phyloP scores from a whole-genome alignment of 331 rosid species.

The Rhamnella rubrinervis region DNA sequence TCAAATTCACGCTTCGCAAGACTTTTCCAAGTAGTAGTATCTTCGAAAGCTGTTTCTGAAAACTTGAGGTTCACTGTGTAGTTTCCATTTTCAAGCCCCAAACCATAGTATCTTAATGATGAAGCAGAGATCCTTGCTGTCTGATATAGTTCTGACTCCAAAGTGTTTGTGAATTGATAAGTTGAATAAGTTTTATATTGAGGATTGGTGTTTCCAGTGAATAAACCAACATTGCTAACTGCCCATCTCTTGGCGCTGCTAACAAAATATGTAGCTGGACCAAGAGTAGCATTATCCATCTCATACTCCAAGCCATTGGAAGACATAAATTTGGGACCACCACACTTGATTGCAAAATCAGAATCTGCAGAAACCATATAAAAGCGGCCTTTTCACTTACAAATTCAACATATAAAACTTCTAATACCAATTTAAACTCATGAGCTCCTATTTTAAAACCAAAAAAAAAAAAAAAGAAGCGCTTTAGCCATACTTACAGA shows the following conservation, averaged over 20 bases:
- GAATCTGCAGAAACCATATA: background rate
- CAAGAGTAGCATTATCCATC: conserved; percentile 56
- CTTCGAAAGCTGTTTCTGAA: conserved; percentile 50
- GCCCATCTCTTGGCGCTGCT: conserved; percentile 59
- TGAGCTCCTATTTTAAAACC: too few relatives aligned
- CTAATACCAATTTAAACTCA: background rate
- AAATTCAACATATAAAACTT: background rate
- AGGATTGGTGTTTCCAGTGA: conserved; percentile 30
- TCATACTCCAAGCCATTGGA: conserved; percentile 37
- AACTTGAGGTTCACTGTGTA: conserved; percentile 70
- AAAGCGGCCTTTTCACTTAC: background rate
- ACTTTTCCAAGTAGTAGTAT: conserved; percentile 53
- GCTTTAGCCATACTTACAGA: conserved; percentile 41
- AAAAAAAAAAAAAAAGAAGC: background rate
- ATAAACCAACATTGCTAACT: conserved; percentile 70
- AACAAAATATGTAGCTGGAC: conserved; percentile 72
- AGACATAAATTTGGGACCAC: conserved; percentile 52
- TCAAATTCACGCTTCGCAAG: conserved; percentile 73
- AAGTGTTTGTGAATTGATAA: conserved; percentile 49
- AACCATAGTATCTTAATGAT: conserved; percentile 74
- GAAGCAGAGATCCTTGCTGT: conserved; percentile 77
- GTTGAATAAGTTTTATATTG: conserved; percentile 23
- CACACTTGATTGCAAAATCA: conserved; percentile 69
- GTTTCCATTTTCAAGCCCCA: conserved; percentile 78
- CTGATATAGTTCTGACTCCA: conserved; percentile 60